Percentiles rank a stretch among this genome's conserved stretches.
These are phyloP conservation scores for Saccharomycopsis synnaedendra DNA, from an alignment of 805 yeast genomes.

Conservation along the genomic window DNA sequence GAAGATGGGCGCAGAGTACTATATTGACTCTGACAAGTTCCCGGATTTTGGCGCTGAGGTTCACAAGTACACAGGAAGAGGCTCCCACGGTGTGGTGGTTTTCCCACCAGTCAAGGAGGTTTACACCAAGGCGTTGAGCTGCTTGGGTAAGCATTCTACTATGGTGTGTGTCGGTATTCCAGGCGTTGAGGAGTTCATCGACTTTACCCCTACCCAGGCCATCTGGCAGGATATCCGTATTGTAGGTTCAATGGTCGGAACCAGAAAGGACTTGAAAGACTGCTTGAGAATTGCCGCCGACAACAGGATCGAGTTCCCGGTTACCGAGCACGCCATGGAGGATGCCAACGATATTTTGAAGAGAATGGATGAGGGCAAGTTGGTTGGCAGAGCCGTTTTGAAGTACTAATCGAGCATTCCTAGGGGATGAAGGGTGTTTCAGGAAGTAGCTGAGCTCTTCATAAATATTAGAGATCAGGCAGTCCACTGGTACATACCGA, in stretches of 20 bases:
- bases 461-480: too few species aligned
- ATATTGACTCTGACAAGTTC: conserved; percentile 38
- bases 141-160: conserved; percentile 18
- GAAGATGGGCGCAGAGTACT: conserved; percentile 38
- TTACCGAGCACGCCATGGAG: conserved; percentile 14
- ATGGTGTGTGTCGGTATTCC: conserved; percentile 20
- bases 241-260: conserved; percentile 20
- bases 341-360: conserved; percentile 14
- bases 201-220: conserved; percentile 14
- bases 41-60: conserved; percentile 36
- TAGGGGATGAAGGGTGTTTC: conserved; percentile 35
- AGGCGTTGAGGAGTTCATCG: conserved; percentile 8
- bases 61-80: conserved; percentile 42
- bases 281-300: conserved; percentile 19
- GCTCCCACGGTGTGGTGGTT: conserved; percentile 54
- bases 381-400: conserved; percentile 20
- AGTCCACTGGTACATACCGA: too few species aligned
- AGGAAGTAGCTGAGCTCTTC: too few species aligned
- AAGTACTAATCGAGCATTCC: conserved; percentile 1
- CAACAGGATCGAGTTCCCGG: conserved; percentile 16
- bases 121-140: conserved; percentile 16
- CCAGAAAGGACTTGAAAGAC: conserved; percentile 18
- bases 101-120: conserved; percentile 12
- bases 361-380: conserved; percentile 15
- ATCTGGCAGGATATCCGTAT: conserved; percentile 14